phyloP scores from a whole-genome alignment of 2,329 filamentous ascomycete species.

The Septoria petroselini region DNA sequence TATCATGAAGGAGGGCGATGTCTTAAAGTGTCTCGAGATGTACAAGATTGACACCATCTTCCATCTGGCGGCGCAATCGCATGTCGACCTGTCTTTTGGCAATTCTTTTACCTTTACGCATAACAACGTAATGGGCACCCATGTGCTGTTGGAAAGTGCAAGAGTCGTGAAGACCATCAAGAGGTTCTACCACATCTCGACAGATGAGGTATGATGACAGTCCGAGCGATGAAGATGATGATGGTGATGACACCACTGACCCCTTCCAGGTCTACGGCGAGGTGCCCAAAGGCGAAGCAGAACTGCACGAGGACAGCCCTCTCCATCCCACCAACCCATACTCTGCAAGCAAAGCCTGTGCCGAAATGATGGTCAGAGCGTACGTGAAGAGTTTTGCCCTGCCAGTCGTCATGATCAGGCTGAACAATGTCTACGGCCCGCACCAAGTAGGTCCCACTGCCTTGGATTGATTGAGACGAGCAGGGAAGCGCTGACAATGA shows the following conservation, averaged over 20 bases:
- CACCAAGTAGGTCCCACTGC: slow-evolving; percentile 62
- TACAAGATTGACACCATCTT: slow-evolving; percentile 75
- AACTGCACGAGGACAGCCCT: slow-evolving; percentile 69
- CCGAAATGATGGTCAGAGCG: slow-evolving; percentile 61
- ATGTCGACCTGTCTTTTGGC: slow-evolving; percentile 78
- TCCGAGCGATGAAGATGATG: no score
- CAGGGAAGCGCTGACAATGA: slow-evolving; percentile 18
- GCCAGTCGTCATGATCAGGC: slow-evolving; percentile 73
- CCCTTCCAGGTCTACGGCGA: slow-evolving; percentile 72
- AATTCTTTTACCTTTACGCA: slow-evolving; percentile 79
- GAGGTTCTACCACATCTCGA: slow-evolving; percentile 77
- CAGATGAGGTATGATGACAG: slow-evolving; percentile 53
- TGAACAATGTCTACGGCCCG: slow-evolving; percentile 83
- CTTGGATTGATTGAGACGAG: neutral
- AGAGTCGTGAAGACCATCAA: slow-evolving; percentile 64
- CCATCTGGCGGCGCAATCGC: slow-evolving; percentile 82
- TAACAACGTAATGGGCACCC: slow-evolving; percentile 81
- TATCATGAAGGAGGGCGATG: slow-evolving; percentile 67
- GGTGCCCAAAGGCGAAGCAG: slow-evolving; percentile 67
- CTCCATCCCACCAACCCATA: slow-evolving; percentile 73
- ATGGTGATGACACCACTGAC: slow-evolving; percentile 18
- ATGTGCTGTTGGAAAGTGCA: slow-evolving; percentile 73
- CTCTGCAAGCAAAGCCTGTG: slow-evolving; percentile 40
- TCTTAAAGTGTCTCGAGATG: slow-evolving; percentile 67
- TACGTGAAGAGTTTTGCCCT: slow-evolving; percentile 80